Conservation (phyloP, 306 rosid species). For the Quercus engelmannii region DNA sequence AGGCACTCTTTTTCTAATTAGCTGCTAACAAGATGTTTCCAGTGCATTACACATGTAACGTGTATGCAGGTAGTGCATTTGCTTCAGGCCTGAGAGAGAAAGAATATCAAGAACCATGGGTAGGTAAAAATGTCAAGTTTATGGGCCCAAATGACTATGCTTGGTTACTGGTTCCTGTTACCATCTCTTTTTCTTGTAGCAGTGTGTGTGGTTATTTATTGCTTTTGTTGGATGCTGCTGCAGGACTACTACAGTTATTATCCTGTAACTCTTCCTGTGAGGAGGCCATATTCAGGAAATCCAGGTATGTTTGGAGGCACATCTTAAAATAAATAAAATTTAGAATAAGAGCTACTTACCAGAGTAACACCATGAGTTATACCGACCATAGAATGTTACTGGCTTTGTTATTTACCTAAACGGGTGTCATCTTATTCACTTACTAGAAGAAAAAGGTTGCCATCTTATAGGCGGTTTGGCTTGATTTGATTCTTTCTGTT, state of each 20-base stretch:
- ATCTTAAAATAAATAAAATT: constrained; percentile 6
- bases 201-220: constrained; percentile 9
- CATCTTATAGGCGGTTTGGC: background rate
- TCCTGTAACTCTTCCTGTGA: constrained; percentile 69
- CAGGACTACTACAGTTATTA: constrained; percentile 67
- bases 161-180: constrained; percentile 3
- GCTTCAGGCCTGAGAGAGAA: constrained; percentile 32
- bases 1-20: constrained; percentile 11
- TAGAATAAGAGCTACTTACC: background rate
- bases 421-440: constrained; percentile 3
- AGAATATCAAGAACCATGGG: constrained; percentile 86
- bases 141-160: background rate
- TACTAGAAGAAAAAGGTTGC: background rate
- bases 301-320: constrained; percentile 55
- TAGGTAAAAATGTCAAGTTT: constrained; percentile 30
- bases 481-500: background rate
- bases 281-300: constrained; percentile 79
- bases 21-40: constrained; percentile 23
- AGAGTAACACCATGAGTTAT: constrained; percentile 1
- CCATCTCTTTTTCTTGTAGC: background rate
- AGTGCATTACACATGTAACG: constrained; percentile 11
- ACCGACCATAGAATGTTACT: background rate
- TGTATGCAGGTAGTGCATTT: constrained; percentile 24
- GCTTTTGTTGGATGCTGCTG: constrained; percentile 30
- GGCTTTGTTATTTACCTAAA: background rate